Evolutionary conservation across 148 eudicot genomes (phyloP).

Genomic region (Persicaria tinctoria): DNA sequence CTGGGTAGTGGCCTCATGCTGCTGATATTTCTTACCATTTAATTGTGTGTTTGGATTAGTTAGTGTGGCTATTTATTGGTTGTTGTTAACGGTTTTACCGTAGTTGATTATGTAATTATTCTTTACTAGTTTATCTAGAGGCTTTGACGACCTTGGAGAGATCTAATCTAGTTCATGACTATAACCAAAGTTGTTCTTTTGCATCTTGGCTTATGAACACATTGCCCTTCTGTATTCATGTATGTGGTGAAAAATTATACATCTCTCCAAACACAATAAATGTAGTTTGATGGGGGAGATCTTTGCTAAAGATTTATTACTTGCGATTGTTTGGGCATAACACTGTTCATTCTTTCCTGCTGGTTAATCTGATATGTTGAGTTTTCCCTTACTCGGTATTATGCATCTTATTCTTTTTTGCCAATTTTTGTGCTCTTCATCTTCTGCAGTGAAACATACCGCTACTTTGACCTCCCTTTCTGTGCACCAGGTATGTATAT

Average conservation of each 20-base stretch:
- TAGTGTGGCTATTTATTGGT: not conserved
- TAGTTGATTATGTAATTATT: not conserved
- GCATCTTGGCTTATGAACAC: not conserved
- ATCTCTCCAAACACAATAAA: not conserved
- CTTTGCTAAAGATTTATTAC: not conserved
- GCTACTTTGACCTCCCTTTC: constrained; percentile 23
- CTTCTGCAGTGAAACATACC: constrained; percentile 19
- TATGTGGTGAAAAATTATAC: not conserved
- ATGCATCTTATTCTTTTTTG: not conserved
- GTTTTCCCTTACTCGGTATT: not conserved
- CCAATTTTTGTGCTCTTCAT: not conserved
- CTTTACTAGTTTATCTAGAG: not conserved
- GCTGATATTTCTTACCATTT: not conserved
- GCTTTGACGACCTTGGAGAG: not conserved
- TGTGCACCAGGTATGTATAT: constrained; percentile 14
- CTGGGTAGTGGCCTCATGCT: not conserved
- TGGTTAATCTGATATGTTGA: not conserved
- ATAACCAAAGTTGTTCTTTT: not conserved
- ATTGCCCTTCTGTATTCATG: not conserved
- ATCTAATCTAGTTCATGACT: not conserved
- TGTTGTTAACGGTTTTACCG: not conserved
- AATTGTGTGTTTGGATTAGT: not conserved
- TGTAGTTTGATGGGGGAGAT: not conserved
- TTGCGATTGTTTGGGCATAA: too few species aligned
- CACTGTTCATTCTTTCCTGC: not conserved